Percentiles rank a stretch among this genome's conserved stretches.
phyloP scores from a whole-genome alignment of 441 rosid species.

The Biscutella laevigata region DNA sequence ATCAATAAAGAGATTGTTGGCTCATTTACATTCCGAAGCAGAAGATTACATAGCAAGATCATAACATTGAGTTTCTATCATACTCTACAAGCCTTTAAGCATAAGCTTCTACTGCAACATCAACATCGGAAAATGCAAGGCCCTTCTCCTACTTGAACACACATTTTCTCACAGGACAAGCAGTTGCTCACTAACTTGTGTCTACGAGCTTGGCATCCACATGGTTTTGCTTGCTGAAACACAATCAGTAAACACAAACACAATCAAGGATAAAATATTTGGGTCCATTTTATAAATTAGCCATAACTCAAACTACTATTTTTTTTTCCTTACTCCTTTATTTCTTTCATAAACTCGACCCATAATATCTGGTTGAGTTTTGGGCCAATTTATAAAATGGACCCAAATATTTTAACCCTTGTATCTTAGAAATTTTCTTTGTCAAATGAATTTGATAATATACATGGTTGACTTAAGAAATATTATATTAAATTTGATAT shows the following conservation, averaged over 20 bases:
- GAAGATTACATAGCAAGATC: too few species aligned
- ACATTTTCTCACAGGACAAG: constrained; percentile 88
- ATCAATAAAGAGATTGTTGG: too few species aligned
- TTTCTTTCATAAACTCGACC: background rate
- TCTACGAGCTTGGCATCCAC: constrained; percentile 77
- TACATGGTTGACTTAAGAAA: background rate
- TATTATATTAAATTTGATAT: background rate
- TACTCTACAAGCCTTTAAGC: constrained; percentile 88
- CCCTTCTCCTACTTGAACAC: constrained; percentile 95
- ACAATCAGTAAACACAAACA: constrained; percentile 49
- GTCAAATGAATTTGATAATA: background rate
- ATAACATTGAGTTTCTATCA: constrained; percentile 75
- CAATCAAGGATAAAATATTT: too few species aligned
- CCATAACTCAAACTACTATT: too few species aligned
- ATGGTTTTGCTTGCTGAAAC: constrained; percentile 85
- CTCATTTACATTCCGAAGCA: too few species aligned
- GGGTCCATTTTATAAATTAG: too few species aligned
- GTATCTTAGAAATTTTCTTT: too few species aligned
- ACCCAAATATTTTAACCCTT: background rate
- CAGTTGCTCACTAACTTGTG: constrained; percentile 85
- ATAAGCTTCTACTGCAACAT: constrained; percentile 77
- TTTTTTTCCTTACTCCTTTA: too few species aligned
- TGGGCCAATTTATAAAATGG: background rate
- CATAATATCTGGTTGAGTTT: background rate
- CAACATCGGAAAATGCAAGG: constrained; percentile 78